Percentiles rank a stretch among this genome's conserved stretches.
Evolutionary conservation across 2,329 filamentous ascomycete species (phyloP).

Genomic region (Onygena corvina): DNA sequence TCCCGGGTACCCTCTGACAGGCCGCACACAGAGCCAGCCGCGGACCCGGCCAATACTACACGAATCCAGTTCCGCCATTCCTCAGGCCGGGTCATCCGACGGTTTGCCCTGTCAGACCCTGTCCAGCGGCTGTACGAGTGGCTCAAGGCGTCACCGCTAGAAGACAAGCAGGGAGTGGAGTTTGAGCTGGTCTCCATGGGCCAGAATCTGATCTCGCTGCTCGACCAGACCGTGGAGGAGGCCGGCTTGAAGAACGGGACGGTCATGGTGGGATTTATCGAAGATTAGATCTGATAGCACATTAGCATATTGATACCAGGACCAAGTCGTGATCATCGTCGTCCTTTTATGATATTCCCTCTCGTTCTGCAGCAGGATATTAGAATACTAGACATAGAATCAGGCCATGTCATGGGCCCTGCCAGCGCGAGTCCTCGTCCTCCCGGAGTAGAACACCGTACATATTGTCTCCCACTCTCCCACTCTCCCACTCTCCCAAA

Average conservation of each 20-base stretch:
- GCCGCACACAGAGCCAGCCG: constrained; percentile 66
- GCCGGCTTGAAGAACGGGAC: constrained; percentile 84
- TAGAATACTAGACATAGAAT: too few relatives aligned
- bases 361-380: too few relatives aligned
- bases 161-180: constrained; percentile 61
- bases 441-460: too few relatives aligned
- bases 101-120: constrained; percentile 64
- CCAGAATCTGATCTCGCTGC: constrained; percentile 64
- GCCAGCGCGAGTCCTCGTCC: too few relatives aligned
- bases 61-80: constrained; percentile 88
- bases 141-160: constrained; percentile 78
- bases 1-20: constrained; percentile 64
- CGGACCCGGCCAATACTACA: constrained; percentile 60
- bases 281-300: constrained; percentile 3
- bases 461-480: too few relatives aligned
- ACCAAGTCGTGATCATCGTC: background rate
- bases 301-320: background rate
- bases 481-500: too few relatives aligned
- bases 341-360: background rate
- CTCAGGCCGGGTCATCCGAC: constrained; percentile 69
- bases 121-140: constrained; percentile 87
- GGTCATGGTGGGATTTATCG: constrained; percentile 85
- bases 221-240: constrained; percentile 64
- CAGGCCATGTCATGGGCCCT: too few relatives aligned
- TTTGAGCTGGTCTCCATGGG: constrained; percentile 89